Evolutionary conservation across 805 yeast genomes (phyloP), one percentile per base, ranked within the genome.

Genomic region (Spathaspora boniae): DNA sequence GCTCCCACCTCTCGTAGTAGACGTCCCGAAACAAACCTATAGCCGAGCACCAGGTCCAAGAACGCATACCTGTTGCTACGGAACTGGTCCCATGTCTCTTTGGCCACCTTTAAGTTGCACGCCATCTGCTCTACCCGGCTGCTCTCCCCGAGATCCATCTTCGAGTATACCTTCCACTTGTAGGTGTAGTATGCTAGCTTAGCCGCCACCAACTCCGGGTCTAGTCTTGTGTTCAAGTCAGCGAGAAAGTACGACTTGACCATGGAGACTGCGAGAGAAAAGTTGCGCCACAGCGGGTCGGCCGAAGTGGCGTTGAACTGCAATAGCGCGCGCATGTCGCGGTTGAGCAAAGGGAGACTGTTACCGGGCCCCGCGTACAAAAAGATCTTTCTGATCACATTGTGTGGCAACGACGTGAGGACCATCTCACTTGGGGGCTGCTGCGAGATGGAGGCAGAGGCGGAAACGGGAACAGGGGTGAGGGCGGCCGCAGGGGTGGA

Each of bases 311-410:
- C 59, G 52, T 12, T 33, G 22, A 29, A 38, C 26, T 28, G 46
- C 20, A 37, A 34, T 2, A 21, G 25, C 28, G 23, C 48, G 26
- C 56, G 42, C 8, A 73, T 41, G 12, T 36, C 32, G 29, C 46
- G 55, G 38, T 62, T 64, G 1, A 59, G 51, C 9, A 65, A 48
- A 0, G 72, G 65, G 4, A 74, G 53, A 4, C 38, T 40, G 36
- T 62, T 62, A 4, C 23, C 36, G n/a, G 63, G 50, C 2, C 67
- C 68, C 3, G 71, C 51, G n/a, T 43, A 41, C 2, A 62, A 46
- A 45, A 70, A 67, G 7, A 76, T 61, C 26, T 47, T 48, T 17
- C 53, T 60, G 2, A 73, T 40, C 2, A 76, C 36, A 37, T 74
- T 78, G 3, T 49, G 35, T 1, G 80, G 80, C 9, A 75, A 50